Evolutionary conservation across 768 basidiomycete species (phyloP).

Genomic region (Pleurotus citrinopileatus): DNA sequence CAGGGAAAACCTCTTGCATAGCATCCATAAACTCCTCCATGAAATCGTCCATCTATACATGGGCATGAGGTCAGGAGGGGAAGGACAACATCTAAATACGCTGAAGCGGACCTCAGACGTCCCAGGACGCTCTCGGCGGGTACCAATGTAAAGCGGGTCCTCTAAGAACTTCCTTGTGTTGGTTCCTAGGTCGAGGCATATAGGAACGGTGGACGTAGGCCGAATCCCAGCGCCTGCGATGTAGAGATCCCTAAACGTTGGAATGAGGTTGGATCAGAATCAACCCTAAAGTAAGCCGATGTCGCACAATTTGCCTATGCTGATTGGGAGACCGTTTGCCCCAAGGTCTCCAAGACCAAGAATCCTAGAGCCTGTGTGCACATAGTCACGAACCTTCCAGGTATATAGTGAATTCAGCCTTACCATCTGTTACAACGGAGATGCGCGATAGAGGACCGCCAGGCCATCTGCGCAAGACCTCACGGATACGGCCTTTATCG

Average conservation of each 20-base stretch:
- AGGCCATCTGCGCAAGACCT: conserved; percentile 55
- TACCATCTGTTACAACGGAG: conserved; percentile 77
- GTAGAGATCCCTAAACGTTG: conserved; percentile 54
- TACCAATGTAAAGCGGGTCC: conserved; percentile 76
- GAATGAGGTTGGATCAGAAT: background rate
- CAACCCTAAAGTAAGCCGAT: no score
- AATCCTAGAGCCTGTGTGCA: conserved; percentile 57
- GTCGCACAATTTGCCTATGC: conserved; percentile 69
- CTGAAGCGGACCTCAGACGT: conserved; percentile 34
- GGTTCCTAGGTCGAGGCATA: conserved; percentile 74
- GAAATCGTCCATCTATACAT: conserved; percentile 62
- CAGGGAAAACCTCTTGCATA: conserved; percentile 61
- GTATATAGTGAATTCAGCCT: no score
- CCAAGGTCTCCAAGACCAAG: conserved; percentile 60
- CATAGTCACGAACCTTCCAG: conserved; percentile 9
- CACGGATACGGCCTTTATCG: conserved; percentile 61
- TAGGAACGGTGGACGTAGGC: conserved; percentile 55
- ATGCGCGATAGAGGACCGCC: conserved; percentile 48
- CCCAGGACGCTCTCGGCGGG: conserved; percentile 51
- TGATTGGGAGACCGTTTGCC: conserved; percentile 54
- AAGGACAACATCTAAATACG: no score
- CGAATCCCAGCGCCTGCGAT: conserved; percentile 68
- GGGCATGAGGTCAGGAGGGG: no score
- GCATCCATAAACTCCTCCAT: conserved; percentile 77
- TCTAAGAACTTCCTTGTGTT: conserved; percentile 64